phyloP scores from a whole-genome alignment of 768 basidiomycete genomes.

The Kwoniella shandongensis region DNA sequence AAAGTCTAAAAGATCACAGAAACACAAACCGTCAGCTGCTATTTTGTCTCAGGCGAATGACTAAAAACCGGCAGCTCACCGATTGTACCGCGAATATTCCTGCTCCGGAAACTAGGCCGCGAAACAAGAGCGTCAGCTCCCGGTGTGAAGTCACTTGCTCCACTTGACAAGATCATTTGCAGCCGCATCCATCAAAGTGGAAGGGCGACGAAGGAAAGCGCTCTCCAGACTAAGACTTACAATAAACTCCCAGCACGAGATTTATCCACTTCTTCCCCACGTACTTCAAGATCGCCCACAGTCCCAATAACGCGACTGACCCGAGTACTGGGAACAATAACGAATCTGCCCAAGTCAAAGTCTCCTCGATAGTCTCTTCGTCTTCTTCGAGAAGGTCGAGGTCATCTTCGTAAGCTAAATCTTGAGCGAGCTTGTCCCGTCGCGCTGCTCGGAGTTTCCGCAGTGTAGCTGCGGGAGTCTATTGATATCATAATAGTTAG shows the following conservation, averaged over 20 bases:
- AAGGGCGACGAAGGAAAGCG: not conserved
- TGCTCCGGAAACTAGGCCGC: conserved; percentile 20
- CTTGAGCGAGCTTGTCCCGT: conserved; percentile 9
- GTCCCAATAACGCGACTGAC: conserved; percentile 65
- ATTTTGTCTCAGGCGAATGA: too few species aligned
- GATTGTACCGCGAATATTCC: conserved; percentile 45
- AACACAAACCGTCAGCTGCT: too few species aligned
- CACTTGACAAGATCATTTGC: too few species aligned
- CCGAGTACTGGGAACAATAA: conserved; percentile 57
- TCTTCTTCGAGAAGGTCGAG: conserved; percentile 56
- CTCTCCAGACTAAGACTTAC: conserved; percentile 25
- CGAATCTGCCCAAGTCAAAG: conserved; percentile 51
- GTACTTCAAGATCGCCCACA: conserved; percentile 72
- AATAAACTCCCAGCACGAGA: conserved; percentile 62
- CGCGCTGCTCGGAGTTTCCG: conserved; percentile 4
- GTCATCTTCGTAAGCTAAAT: conserved; percentile 8
- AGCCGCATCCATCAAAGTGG: not conserved
- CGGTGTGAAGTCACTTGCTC: too few species aligned
- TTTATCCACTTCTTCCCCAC: conserved; percentile 79
- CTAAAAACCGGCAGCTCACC: conserved; percentile 42
- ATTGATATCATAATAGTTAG: too few species aligned
- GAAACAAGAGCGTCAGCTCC: too few species aligned
- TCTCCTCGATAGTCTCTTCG: conserved; percentile 63
- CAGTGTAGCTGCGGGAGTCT: conserved; percentile 19
- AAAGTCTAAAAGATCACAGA: too few species aligned